Evolutionary conservation across 345 rosid species (phyloP).

Genomic region (Hibiscus tridactylites): DNA sequence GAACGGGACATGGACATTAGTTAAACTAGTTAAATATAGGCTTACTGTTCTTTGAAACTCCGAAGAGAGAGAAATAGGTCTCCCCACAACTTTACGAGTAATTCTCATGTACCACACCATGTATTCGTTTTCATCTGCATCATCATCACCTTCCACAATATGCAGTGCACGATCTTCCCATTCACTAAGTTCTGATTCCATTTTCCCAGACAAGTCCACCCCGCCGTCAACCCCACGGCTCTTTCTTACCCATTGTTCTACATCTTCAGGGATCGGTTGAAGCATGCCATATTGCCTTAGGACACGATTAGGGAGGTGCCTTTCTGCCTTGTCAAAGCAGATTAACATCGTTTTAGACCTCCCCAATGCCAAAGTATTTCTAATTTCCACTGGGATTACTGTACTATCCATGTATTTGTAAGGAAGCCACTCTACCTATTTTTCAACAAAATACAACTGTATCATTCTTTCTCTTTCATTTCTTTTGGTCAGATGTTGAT

Average conservation of each 20-base stretch:
- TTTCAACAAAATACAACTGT: conserved; percentile 8
- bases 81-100: conserved; percentile 77
- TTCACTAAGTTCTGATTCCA: conserved; percentile 84
- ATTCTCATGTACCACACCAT: conserved; percentile 70
- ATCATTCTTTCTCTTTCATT: neutral
- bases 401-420: conserved; percentile 60
- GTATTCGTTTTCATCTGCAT: conserved; percentile 64
- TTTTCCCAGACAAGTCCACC: conserved; percentile 80
- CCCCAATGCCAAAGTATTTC: conserved; percentile 54
- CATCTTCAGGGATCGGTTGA: conserved; percentile 82
- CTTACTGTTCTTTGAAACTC: conserved; percentile 80
- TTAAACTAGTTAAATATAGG: conserved; percentile 10
- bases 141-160: conserved; percentile 56
- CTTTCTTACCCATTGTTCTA: conserved; percentile 84
- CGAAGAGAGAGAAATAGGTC: conserved; percentile 77
- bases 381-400: conserved; percentile 59
- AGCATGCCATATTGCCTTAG: conserved; percentile 71
- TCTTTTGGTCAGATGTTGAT: neutral
- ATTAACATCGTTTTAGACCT: conserved; percentile 93
- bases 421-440: conserved; percentile 91
- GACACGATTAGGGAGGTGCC: conserved; percentile 96
- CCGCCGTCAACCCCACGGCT: conserved; percentile 98
- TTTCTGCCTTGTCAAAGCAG: conserved; percentile 97
- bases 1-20: conserved; percentile 1
- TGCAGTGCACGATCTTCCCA: conserved; percentile 63